Evolutionary conservation across 768 basidiomycete genomes (phyloP), one percentile per base, ranked within the genome.

Genomic region (Boletus patriciae): DNA sequence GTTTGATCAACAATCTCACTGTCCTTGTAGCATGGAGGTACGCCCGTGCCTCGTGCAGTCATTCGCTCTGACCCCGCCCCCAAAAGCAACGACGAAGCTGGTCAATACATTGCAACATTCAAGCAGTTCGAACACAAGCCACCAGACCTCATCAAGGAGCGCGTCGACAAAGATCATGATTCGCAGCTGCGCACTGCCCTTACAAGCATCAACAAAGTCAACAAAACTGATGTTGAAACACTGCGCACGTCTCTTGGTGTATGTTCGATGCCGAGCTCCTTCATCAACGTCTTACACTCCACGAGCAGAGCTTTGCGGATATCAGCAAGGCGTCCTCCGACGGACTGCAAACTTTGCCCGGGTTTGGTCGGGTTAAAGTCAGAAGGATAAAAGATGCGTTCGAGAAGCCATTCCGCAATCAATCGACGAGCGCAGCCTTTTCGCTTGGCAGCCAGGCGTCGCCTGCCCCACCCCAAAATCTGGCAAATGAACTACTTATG

Each of bases 211-310:
- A 88, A 83, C 67, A 93, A 91, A 63, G 92, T 99, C 59, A 98
- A 98, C 74, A 97, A 96, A 78, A 98, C 96, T 4, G 97, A 99
- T 65, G 93, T 95, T 2, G 86, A 92, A 73, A 98, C 96, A 4
- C 77, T 99, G 41, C 83, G 91, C 21, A 87, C 88, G 3, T 88
- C 92, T n/a, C 87, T 95, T 63, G 95, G 94, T 36, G 96, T 98
- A 75, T 55, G 87, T 78, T 31, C 5, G 19, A 36, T 54, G 3
- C 11, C 19, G 50, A 13, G n/a, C 18, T 36, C 27, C 18, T 42
- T 40, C 44, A 11, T 27, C 41, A 45, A 31, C 37, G 50, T 40
- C 44, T 59, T n/a, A 46, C 49, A 47, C 49, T 45, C 50, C 57
- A 36, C 25, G 27, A 36, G 15, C 65, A 98, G 95, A 94, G 90